Percentiles rank a stretch among this genome's conserved stretches.
Conservation (phyloP, 352 stramenopile genomes). For the Aphanomyces cochlioides region DNA sequence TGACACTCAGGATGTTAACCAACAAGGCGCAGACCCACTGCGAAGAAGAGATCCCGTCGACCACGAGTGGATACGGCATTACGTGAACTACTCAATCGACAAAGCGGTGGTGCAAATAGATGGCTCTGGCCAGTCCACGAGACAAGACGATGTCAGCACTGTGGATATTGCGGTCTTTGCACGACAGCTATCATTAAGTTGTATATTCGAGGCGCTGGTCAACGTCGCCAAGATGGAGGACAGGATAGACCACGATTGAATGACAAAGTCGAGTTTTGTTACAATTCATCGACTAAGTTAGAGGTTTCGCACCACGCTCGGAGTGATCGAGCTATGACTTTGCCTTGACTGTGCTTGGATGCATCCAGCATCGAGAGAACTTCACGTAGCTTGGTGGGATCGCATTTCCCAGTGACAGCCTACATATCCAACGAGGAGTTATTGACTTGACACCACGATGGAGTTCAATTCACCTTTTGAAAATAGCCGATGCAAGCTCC, state of each 20-base stretch:
- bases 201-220: slow-evolving; percentile 8
- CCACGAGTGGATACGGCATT: not conserved
- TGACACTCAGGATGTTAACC: too few relatives aligned
- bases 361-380: slow-evolving; percentile 27
- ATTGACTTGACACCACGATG: too few relatives aligned
- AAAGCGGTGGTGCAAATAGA: not conserved
- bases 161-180: slow-evolving; percentile 4
- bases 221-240: not conserved
- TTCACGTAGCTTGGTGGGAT: slow-evolving; percentile 17
- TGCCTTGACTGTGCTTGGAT: slow-evolving; percentile 30
- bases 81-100: not conserved
- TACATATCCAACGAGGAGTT: not conserved
- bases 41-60: too few relatives aligned
- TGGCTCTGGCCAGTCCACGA: not conserved
- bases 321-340: slow-evolving; percentile 22
- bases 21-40: too few relatives aligned
- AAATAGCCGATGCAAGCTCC: slow-evolving; percentile 65
- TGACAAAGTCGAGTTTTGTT: not conserved
- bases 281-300: slow-evolving; percentile 1
- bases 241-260: not conserved
- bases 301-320: slow-evolving; percentile 13
- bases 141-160: not conserved
- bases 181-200: not conserved
- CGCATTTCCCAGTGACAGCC: slow-evolving; percentile 23
- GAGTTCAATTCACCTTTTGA: slow-evolving; percentile 36